These are phyloP conservation scores for Vachellia collinsii DNA, from an alignment of 306 rosid species.

Conservation along the genomic window DNA sequence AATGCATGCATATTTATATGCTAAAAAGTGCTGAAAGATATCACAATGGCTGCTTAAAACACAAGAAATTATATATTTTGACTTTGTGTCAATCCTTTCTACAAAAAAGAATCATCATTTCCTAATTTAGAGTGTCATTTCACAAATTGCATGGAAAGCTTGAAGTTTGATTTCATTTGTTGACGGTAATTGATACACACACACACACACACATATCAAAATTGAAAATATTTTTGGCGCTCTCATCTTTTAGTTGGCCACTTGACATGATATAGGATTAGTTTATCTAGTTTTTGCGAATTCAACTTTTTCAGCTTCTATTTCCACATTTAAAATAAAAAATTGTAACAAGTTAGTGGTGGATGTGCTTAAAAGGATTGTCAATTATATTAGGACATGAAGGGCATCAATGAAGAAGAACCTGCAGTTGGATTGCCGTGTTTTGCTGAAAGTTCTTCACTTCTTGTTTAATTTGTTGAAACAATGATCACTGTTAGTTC, in stretches of 20 bases:
- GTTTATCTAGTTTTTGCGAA: background rate
- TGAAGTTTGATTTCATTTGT: background rate
- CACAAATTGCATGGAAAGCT: background rate
- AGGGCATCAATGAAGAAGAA: slow-evolving; percentile 13
- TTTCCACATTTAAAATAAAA: background rate
- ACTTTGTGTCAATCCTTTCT: background rate
- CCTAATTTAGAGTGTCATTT: background rate
- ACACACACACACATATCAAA: background rate
- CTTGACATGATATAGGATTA: background rate
- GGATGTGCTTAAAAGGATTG: background rate
- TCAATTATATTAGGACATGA: slow-evolving; percentile 24
- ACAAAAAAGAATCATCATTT: background rate
- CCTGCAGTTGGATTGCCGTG: background rate
- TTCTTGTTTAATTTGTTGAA: background rate
- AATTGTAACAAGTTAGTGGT: background rate
- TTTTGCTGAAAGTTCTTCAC: background rate
- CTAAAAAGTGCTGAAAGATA: slow-evolving; percentile 22
- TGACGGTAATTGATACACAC: background rate
- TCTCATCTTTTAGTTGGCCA: background rate
- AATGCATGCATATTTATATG: slow-evolving; percentile 26
- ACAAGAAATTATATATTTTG: slow-evolving; percentile 9
- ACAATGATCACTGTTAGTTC: slow-evolving; percentile 17
- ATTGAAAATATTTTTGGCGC: background rate
- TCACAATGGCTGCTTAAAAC: slow-evolving; percentile 14
- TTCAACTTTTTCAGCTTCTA: background rate